phyloP scores from a whole-genome alignment of 805 yeast genomes.

The Cyberlindnera americana region DNA sequence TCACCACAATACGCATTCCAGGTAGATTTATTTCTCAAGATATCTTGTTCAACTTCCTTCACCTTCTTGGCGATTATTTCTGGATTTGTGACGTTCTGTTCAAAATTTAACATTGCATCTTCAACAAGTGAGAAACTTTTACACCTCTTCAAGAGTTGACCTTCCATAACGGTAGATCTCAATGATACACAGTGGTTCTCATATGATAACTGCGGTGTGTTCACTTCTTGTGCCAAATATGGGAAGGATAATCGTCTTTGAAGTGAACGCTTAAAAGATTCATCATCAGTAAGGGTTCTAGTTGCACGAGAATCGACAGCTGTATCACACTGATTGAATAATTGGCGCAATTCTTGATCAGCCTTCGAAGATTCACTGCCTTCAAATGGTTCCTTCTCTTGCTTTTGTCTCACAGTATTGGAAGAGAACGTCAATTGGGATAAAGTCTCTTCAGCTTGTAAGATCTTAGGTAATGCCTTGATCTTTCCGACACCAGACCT shows the following conservation, averaged over 20 bases:
- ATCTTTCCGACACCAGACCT: slow-evolving; percentile 28
- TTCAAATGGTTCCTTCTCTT: slow-evolving; percentile 1
- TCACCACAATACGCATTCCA: slow-evolving; percentile 1
- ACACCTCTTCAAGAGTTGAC: slow-evolving; percentile 27
- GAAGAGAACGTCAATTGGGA: slow-evolving; percentile 8
- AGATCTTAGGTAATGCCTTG: slow-evolving; percentile 22
- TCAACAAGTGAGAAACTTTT: slow-evolving; percentile 36
- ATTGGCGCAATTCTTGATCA: neutral
- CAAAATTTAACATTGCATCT: slow-evolving; percentile 13
- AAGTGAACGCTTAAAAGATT: slow-evolving; percentile 11
- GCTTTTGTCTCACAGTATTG: neutral
- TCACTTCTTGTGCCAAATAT: slow-evolving; percentile 31
- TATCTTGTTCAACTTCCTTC: slow-evolving; percentile 7
- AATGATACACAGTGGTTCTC: slow-evolving; percentile 22
- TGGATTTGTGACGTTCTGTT: slow-evolving; percentile 11
- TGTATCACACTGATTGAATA: neutral
- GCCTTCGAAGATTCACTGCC: neutral
- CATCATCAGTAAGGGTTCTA: slow-evolving; percentile 13
- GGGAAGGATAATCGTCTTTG: slow-evolving; percentile 40
- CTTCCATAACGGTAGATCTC: slow-evolving; percentile 1
- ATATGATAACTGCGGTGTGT: slow-evolving; percentile 26
- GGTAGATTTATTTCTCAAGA: neutral
- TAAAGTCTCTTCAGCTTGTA: slow-evolving; percentile 20
- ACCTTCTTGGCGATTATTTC: slow-evolving; percentile 13
- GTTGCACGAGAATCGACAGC: neutral